Conservation (phyloP, 2,329 filamentous ascomycete genomes). For the Penicillium olsonii region DNA sequence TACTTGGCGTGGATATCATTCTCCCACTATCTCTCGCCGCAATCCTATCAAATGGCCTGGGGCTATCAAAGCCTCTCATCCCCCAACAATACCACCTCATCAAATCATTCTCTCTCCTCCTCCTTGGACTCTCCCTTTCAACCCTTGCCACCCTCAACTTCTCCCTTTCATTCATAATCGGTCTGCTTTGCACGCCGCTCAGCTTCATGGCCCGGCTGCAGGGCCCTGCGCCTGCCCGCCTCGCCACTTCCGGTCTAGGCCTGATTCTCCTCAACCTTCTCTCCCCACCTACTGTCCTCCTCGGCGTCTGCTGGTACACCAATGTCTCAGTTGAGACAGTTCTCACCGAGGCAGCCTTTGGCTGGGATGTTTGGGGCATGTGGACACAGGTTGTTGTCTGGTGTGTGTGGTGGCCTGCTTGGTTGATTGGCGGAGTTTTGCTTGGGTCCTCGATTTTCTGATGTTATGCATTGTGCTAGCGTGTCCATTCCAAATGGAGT, state of each 20-base stretch:
- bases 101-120: conserved; percentile 88
- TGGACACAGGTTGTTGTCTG: conserved; percentile 89
- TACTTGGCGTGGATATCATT: conserved; percentile 56
- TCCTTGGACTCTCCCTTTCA: conserved; percentile 88
- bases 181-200: conserved; percentile 74
- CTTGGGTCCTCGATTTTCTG: conserved; percentile 38
- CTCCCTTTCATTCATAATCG: conserved; percentile 81
- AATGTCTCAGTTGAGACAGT: conserved; percentile 57
- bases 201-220: conserved; percentile 61
- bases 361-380: conserved; percentile 86
- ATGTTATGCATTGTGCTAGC: conserved; percentile 2
- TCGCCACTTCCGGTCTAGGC: conserved; percentile 38
- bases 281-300: conserved; percentile 60
- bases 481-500: background rate
- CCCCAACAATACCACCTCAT: conserved; percentile 74
- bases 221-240: conserved; percentile 22
- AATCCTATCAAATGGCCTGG: conserved; percentile 50
- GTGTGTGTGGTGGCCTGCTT: conserved; percentile 94
- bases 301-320: conserved; percentile 53
- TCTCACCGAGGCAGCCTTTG: conserved; percentile 74
- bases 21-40: conserved; percentile 61
- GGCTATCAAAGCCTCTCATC: conserved; percentile 54
- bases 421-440: conserved; percentile 62
- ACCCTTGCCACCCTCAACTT: conserved; percentile 96
- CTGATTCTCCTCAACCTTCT: conserved; percentile 59